phyloP scores from a whole-genome alignment of 2,329 filamentous ascomycete species.

The Fusarium coicis region DNA sequence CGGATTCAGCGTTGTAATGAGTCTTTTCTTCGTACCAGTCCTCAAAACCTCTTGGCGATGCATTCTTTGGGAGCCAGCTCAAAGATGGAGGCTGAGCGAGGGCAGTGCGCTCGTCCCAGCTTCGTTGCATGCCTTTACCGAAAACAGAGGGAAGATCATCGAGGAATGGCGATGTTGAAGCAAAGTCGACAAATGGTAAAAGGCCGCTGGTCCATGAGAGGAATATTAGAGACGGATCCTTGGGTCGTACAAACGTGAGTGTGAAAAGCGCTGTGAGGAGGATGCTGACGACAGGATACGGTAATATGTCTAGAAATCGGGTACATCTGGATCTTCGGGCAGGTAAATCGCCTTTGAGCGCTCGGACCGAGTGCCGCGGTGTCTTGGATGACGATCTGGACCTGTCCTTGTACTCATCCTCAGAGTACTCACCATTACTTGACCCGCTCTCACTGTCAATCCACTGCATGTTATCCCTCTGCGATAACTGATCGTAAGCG shows the following conservation, averaged over 20 bases:
- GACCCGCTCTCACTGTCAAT: conserved; percentile 6
- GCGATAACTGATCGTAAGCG: conserved; percentile 18
- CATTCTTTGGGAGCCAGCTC: conserved; percentile 40
- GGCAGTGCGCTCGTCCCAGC: conserved; percentile 44
- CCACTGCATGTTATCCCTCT: conserved; percentile 4
- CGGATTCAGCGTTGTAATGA: conserved; percentile 51
- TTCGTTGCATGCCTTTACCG: conserved; percentile 42
- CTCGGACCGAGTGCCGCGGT: background rate
- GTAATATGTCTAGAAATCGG: conserved; percentile 13
- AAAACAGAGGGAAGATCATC: conserved; percentile 40
- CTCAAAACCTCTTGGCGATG: conserved; percentile 36
- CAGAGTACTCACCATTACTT: background rate
- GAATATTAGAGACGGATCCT: conserved; percentile 48
- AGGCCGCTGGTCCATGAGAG: conserved; percentile 50
- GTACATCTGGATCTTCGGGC: conserved; percentile 1
- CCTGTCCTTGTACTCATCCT: conserved; percentile 29
- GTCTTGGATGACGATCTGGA: background rate
- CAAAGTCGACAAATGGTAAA: conserved; percentile 50
- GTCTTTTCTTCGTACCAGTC: conserved; percentile 41
- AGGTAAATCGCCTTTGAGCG: background rate
- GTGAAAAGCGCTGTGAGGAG: conserved; percentile 42
- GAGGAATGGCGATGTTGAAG: conserved; percentile 45
- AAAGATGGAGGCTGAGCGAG: conserved; percentile 36
- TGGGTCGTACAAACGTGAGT: conserved; percentile 43
- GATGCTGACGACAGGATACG: conserved; percentile 39